Evolutionary conservation across 1,139 yeast species (phyloP).

Genomic region (Yamadazyma sp.): DNA sequence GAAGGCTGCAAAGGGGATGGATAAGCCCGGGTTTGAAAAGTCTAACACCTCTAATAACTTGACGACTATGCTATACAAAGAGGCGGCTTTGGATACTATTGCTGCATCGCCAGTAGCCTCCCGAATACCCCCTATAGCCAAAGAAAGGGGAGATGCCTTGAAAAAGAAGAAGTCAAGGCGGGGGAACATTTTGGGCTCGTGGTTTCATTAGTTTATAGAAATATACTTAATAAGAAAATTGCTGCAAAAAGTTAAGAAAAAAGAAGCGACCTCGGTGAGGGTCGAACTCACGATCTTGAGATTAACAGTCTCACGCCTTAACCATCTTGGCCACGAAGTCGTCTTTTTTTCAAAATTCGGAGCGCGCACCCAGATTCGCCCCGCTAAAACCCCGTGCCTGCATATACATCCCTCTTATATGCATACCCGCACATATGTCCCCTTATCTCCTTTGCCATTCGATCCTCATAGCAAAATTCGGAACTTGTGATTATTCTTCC

Average conservation of each 20-base stretch:
- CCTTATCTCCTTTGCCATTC: constrained; percentile 1
- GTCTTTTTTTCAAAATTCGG: no score
- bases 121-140: neutral
- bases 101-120: constrained; percentile 5
- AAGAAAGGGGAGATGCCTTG: neutral
- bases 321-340: constrained; percentile 60
- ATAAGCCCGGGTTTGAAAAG: constrained; percentile 7
- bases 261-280: constrained; percentile 43
- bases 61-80: constrained; percentile 11
- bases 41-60: constrained; percentile 12
- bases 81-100: constrained; percentile 6
- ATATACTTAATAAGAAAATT: neutral
- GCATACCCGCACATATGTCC: neutral
- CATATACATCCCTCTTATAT: neutral
- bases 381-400: no score
- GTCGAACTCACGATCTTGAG: constrained; percentile 47
- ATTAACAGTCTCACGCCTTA: constrained; percentile 59
- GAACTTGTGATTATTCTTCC: neutral
- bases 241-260: constrained; percentile 6
- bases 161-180: constrained; percentile 2
- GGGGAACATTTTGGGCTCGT: constrained; percentile 3
- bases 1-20: constrained; percentile 1
- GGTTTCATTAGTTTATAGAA: constrained; percentile 4
- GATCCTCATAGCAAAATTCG: neutral
- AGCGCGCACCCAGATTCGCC: no score